Evolutionary conservation across 140 eudicot species (phyloP).

Genomic region (Eryngium alpinum): DNA sequence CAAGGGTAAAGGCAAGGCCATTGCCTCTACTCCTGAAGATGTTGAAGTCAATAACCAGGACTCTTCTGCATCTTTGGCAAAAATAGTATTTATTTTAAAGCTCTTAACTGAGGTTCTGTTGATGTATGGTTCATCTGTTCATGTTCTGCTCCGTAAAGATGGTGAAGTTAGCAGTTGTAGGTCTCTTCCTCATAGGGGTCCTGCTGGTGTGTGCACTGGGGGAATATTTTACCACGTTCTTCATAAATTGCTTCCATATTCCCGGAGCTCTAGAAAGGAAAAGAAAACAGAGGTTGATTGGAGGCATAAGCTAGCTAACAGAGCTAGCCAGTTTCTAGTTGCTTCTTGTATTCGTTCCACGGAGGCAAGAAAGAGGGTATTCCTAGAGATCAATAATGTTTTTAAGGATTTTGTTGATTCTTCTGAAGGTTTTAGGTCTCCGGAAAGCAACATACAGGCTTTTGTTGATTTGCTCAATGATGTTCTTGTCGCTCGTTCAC

Average conservation of each 20-base stretch:
- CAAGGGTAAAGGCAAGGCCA: constrained; percentile 88
- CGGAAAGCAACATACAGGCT: constrained; percentile 64
- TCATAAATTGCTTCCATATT: constrained; percentile 63
- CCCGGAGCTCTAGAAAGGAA: constrained; percentile 49
- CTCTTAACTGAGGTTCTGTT: constrained; percentile 76
- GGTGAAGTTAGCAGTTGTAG: constrained; percentile 64
- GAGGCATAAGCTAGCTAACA: constrained; percentile 80
- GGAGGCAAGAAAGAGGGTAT: constrained; percentile 82
- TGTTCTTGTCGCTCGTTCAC: constrained; percentile 79
- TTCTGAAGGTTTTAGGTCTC: constrained; percentile 50
- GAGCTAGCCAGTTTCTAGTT: constrained; percentile 81
- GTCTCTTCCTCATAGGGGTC: constrained; percentile 33
- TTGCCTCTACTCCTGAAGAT: constrained; percentile 52
- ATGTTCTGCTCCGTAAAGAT: constrained; percentile 78
- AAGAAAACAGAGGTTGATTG: constrained; percentile 80
- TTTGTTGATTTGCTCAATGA: constrained; percentile 68
- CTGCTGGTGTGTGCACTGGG: constrained; percentile 28
- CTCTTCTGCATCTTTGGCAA: constrained; percentile 67
- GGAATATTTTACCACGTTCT: constrained; percentile 88
- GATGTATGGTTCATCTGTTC: constrained; percentile 83
- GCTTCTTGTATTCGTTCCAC: constrained; percentile 91
- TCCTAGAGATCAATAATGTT: constrained; percentile 51
- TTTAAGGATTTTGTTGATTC: constrained; percentile 65
- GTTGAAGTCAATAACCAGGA: constrained; percentile 53
- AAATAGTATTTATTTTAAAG: constrained; percentile 76